Evolutionary conservation across 352 stramenopile species (phyloP).

Genomic region (Pilasporangium apinafurcum): DNA sequence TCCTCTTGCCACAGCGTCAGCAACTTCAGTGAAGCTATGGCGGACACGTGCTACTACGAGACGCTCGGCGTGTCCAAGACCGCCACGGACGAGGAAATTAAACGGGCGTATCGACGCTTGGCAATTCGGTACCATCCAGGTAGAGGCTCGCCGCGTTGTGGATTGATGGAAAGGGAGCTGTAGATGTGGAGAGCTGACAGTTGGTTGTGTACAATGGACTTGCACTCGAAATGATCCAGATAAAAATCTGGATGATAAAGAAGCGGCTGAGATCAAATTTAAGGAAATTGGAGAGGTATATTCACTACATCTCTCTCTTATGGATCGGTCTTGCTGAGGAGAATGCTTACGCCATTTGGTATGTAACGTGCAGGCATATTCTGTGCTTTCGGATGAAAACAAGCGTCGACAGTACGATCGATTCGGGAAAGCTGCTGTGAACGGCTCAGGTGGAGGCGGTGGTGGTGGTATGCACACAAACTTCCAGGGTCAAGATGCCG

Average conservation of each 20-base stretch:
- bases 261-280: constrained; percentile 86
- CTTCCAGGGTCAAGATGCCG: constrained; percentile 69
- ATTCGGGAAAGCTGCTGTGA: constrained; percentile 80
- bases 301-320: background rate
- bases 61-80: constrained; percentile 65
- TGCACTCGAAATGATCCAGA: constrained; percentile 24
- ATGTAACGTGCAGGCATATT: constrained; percentile 60
- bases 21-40: constrained; percentile 13
- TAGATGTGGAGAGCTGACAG: background rate
- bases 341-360: background rate
- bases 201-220: background rate
- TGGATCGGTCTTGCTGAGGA: background rate
- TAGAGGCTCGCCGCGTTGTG: constrained; percentile 15
- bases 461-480: constrained; percentile 26
- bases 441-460: constrained; percentile 19
- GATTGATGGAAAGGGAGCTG: too few species aligned
- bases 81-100: constrained; percentile 75
- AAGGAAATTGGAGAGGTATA: constrained; percentile 80
- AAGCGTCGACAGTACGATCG: constrained; percentile 89
- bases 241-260: constrained; percentile 88
- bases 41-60: constrained; percentile 62
- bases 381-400: constrained; percentile 85
- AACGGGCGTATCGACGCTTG: constrained; percentile 82
- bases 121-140: constrained; percentile 86
- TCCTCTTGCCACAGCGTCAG: background rate